Evolutionary conservation across 768 basidiomycete species (phyloP).

Genomic region (Coprinopsis strossmayeri): DNA sequence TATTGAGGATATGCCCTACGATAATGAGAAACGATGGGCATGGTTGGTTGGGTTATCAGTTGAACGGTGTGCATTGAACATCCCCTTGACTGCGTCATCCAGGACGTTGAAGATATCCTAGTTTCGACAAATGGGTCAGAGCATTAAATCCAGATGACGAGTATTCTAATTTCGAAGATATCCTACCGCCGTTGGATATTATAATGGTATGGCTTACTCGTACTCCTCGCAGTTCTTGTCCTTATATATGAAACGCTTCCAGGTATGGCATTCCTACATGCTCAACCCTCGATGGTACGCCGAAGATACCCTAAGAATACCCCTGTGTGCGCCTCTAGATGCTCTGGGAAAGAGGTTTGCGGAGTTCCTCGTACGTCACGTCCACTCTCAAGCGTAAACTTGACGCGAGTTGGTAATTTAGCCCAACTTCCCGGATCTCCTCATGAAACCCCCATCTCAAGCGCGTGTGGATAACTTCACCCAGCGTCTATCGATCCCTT

Average conservation of each 20-base stretch:
- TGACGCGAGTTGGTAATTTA: not conserved
- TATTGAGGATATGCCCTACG: conserved; percentile 14
- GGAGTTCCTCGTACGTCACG: not conserved
- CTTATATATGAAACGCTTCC: not conserved
- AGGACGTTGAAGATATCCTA: too few relatives aligned
- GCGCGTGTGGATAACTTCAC: not conserved
- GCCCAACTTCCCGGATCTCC: not conserved
- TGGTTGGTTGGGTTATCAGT: conserved; percentile 32
- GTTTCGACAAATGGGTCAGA: conserved; percentile 25
- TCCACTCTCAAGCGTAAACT: not conserved
- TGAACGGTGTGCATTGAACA: conserved; percentile 25
- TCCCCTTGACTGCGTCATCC: too few relatives aligned
- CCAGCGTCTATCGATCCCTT: not conserved
- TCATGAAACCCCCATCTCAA: not conserved
- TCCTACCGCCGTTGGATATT: conserved; percentile 30
- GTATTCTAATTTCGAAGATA: conserved; percentile 7
- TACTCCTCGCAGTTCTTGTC: not conserved
- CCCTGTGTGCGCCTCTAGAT: not conserved
- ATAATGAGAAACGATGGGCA: conserved; percentile 25
- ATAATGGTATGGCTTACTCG: conserved; percentile 25
- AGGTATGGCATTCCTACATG: conserved; percentile 34
- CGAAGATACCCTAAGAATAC: conserved; percentile 7
- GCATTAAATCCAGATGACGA: conserved; percentile 12
- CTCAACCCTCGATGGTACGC: conserved; percentile 28
- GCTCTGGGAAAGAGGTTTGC: not conserved